Base-by-base conservation (phyloP, 2,329 filamentous ascomycete species). In the Talaromyces verruculosus region DNA sequence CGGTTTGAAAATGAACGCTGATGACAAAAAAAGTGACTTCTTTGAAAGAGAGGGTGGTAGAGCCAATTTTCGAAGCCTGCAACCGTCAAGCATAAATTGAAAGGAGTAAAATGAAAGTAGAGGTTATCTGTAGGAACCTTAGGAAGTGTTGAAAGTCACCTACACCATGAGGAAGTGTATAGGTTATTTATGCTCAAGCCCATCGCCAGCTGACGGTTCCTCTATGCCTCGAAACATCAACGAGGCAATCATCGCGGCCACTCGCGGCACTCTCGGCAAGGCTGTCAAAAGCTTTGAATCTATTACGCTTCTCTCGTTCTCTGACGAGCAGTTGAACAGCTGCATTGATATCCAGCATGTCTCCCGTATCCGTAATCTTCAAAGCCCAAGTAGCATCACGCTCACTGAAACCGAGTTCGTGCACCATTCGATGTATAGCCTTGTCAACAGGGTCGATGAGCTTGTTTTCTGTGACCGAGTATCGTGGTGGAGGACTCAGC, bases 361-460 rank as follows among this genome's bases (percentile, higher is more conserved):
- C 84, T 0, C 86, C 87, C 15, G 81, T 82, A 72, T 89, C 87
- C 5, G 86, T 89, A 69, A 84, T 81, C 47, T 83, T 81, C 19
- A 89, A 75, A 19, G 87, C 87, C 70, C 83, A 82, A 66, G 83
- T 82, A 7, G 86, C 86, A 68, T 87, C 81, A 19, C 81, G 80
- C 17, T 82, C 77, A 7, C 80, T 80, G 69, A 89, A 89, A 0
- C 87, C 87, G 73, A 89, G 85, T 41, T 87, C 83, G 5, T 76
- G 69, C 11, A 88, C 84, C 65, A 89, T 84, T 49, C 82, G 78
- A 57, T 80, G 77, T 19, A 89, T 82, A 0, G 87, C 87, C 55
- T 81, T 79, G 58, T 88, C 86, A 15, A 84, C 83, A 0, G 85
- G 84, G 61, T 87, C 84, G 43, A 83, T 69, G 73, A 84, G 68